Conservation (phyloP, 2,329 filamentous ascomycete genomes). For the Pseudogymnoascus sp. region DNA sequence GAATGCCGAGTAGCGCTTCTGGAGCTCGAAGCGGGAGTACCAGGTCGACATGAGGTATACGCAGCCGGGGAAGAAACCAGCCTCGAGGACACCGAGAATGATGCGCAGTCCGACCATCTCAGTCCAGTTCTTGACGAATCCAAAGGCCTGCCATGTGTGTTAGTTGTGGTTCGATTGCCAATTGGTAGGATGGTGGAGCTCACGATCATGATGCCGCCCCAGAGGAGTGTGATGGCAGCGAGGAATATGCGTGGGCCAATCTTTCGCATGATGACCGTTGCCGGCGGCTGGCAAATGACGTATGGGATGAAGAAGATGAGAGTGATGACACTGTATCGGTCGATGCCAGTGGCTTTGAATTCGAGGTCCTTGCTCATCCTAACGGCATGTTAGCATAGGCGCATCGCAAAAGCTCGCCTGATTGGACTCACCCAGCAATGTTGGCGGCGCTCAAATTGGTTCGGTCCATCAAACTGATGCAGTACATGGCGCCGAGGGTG, state of each 20-base stretch:
- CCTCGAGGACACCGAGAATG: slow-evolving; percentile 24
- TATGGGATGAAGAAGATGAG: slow-evolving; percentile 71
- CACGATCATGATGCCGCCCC: slow-evolving; percentile 38
- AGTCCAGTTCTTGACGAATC: slow-evolving; percentile 30
- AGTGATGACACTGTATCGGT: slow-evolving; percentile 50
- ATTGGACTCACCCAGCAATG: slow-evolving; percentile 49
- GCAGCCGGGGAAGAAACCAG: slow-evolving; percentile 32
- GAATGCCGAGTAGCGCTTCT: slow-evolving; percentile 62
- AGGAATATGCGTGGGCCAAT: slow-evolving; percentile 56
- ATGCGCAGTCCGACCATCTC: slow-evolving; percentile 24
- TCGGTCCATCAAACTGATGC: slow-evolving; percentile 68
- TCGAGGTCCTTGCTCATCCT: neutral
- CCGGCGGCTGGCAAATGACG: slow-evolving; percentile 63
- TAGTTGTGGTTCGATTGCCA: neutral
- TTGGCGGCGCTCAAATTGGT: slow-evolving; percentile 65
- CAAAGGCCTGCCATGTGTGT: slow-evolving; percentile 18
- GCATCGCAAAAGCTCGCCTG: neutral
- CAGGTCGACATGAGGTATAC: slow-evolving; percentile 36
- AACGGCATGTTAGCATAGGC: neutral
- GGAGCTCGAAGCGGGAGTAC: slow-evolving; percentile 53
- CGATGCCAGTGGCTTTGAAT: neutral
- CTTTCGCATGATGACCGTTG: slow-evolving; percentile 61
- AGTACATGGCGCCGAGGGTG: slow-evolving; percentile 61
- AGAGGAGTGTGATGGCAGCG: slow-evolving; percentile 38
- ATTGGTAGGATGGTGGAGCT: slow-evolving; percentile 7